Conservation (phyloP, 2,329 filamentous ascomycete species). For the Nigrograna mackinnonii region DNA sequence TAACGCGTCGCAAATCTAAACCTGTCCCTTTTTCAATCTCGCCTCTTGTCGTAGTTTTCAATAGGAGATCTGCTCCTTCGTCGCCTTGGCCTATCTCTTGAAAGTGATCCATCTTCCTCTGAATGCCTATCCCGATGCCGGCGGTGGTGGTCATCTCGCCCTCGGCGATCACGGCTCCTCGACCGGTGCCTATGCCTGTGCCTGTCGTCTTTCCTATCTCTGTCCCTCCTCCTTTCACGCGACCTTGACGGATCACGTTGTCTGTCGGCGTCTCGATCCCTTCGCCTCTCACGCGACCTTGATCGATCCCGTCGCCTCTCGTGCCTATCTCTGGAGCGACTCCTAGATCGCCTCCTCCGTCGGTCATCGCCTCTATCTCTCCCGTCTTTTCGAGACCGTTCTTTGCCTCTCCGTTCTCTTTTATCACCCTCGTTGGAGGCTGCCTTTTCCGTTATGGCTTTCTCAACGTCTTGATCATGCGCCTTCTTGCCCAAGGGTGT, state of each 20-base stretch:
- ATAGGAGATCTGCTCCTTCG: too few relatives aligned
- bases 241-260: slow-evolving; percentile 32
- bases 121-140: background rate
- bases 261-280: slow-evolving; percentile 30
- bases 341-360: background rate
- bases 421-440: slow-evolving; percentile 40
- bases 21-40: too few relatives aligned
- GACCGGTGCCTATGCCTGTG: slow-evolving; percentile 27
- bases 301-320: slow-evolving; percentile 24
- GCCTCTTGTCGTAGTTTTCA: too few relatives aligned
- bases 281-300: slow-evolving; percentile 28
- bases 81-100: too few relatives aligned
- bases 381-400: background rate
- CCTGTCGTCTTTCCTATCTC: slow-evolving; percentile 34
- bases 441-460: slow-evolving; percentile 54
- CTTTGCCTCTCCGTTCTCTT: background rate
- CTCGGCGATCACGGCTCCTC: slow-evolving; percentile 30
- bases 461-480: slow-evolving; percentile 60
- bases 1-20: too few relatives aligned
- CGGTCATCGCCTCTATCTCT: background rate
- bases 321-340: background rate
- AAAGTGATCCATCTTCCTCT: too few relatives aligned
- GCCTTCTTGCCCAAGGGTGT: slow-evolving; percentile 59
- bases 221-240: slow-evolving; percentile 20
- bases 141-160: slow-evolving; percentile 20